Percentiles rank a stretch among this genome's conserved stretches.
Conservation (phyloP, 139 green algal species). For the Picochlorum sp. region DNA sequence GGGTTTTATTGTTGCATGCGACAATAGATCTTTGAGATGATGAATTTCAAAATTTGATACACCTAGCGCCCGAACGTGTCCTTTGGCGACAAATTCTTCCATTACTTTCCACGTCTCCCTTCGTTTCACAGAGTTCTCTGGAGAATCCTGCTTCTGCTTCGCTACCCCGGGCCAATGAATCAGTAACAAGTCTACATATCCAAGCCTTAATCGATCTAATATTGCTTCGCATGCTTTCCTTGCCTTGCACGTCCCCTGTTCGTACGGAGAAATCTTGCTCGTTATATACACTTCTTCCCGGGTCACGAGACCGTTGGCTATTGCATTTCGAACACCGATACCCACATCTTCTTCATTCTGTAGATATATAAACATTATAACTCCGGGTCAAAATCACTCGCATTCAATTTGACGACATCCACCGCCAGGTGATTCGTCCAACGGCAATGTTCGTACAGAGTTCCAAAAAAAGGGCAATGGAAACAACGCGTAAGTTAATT, state of each 20-base stretch:
- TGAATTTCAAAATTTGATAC: constrained; percentile 9
- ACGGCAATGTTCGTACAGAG: too few species aligned
- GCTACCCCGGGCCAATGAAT: constrained; percentile 64
- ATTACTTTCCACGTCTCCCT: constrained; percentile 56
- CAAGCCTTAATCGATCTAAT: constrained; percentile 3
- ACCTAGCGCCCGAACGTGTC: background rate
- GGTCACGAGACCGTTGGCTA: background rate
- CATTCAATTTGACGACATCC: too few species aligned
- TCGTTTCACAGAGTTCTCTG: constrained; percentile 32
- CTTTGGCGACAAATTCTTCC: constrained; percentile 5
- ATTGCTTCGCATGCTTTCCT: constrained; percentile 12
- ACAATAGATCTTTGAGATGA: constrained; percentile 1
- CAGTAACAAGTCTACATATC: constrained; percentile 46
- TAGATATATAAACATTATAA: background rate
- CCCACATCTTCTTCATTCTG: constrained; percentile 42
- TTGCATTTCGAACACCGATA: constrained; percentile 2
- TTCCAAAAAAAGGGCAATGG: too few species aligned
- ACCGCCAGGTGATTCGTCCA: too few species aligned
- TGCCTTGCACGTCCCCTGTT: constrained; percentile 8
- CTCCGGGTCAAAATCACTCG: too few species aligned
- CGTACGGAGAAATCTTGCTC: constrained; percentile 51
- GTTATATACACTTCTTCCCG: constrained; percentile 29
- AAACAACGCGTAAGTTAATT: too few species aligned
- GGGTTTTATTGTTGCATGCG: background rate
- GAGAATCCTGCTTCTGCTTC: constrained; percentile 7